phyloP scores from a whole-genome alignment of 176 grass and related monocot species.

The Microstegium vimineum region DNA sequence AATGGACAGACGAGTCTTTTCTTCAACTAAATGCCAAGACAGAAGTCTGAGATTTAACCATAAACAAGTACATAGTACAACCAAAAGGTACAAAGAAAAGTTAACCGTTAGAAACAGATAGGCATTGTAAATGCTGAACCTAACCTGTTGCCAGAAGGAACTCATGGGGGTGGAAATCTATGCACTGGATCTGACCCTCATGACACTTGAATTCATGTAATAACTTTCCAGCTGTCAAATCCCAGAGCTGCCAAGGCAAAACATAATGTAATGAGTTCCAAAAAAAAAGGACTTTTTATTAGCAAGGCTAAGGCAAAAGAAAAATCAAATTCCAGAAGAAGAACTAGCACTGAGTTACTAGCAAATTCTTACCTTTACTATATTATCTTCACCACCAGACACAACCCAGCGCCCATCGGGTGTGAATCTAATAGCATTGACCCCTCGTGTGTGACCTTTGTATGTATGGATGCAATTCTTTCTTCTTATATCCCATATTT shows the following conservation, averaged over 20 bases:
- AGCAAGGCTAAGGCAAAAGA: not conserved
- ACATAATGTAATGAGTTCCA: not conserved
- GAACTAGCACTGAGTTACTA: not conserved
- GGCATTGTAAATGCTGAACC: conserved; percentile 21
- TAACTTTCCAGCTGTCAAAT: conserved; percentile 93
- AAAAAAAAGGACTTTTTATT: not conserved
- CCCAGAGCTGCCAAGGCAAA: conserved; percentile 70
- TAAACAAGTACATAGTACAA: conserved; percentile 9
- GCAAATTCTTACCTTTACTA: conserved; percentile 63
- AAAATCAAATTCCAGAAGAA: conserved; percentile 6
- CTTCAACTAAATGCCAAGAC: conserved; percentile 6
- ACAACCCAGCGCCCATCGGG: conserved; percentile 97
- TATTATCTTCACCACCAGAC: conserved; percentile 95
- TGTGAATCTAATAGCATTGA: conserved; percentile 96
- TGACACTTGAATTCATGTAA: conserved; percentile 93
- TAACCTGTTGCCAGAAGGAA: conserved; percentile 97
- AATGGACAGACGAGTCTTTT: not conserved
- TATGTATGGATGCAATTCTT: conserved; percentile 97
- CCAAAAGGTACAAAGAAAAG: conserved; percentile 23
- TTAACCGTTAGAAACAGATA: conserved; percentile 10
- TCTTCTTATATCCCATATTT: conserved; percentile 97
- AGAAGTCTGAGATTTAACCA: not conserved
- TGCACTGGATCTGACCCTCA: conserved; percentile 96
- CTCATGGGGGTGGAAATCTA: conserved; percentile 97
- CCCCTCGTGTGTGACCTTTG: conserved; percentile 86